Evolutionary conservation across 176 grass and related monocot genomes (phyloP).

Genomic region (Oryza nivara): DNA sequence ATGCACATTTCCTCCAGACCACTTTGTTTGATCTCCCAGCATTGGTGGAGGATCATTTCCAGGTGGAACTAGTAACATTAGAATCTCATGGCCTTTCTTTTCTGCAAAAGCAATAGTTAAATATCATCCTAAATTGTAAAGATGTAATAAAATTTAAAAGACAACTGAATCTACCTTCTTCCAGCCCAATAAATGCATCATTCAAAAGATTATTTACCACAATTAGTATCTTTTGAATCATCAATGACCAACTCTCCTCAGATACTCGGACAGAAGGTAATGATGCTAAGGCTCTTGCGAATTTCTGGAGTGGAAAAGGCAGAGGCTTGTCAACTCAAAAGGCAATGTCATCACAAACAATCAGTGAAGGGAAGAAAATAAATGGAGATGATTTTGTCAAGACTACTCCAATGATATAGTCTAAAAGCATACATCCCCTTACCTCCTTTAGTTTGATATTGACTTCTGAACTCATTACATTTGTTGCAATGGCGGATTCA

Average conservation of each 20-base stretch:
- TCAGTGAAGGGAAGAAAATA: neutral
- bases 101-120: conserved; percentile 57
- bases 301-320: conserved; percentile 58
- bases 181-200: conserved; percentile 77
- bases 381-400: neutral
- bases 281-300: conserved; percentile 60
- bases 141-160: conserved; percentile 10
- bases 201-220: conserved; percentile 69
- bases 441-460: conserved; percentile 70
- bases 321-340: neutral
- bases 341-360: conserved; percentile 1
- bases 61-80: conserved; percentile 77
- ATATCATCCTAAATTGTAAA: conserved; percentile 21
- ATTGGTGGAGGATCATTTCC: conserved; percentile 67
- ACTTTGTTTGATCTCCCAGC: conserved; percentile 51
- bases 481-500: conserved; percentile 65
- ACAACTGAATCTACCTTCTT: conserved; percentile 63
- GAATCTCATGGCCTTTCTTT: conserved; percentile 63
- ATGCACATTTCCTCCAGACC: conserved; percentile 48
- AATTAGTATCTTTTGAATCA: conserved; percentile 83
- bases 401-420: conserved; percentile 17
- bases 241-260: conserved; percentile 69
- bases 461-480: conserved; percentile 55
- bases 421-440: conserved; percentile 19
- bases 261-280: conserved; percentile 71